phyloP scores from a whole-genome alignment of 1,139 yeast genomes.

The Schwanniomyces etchellsii region DNA sequence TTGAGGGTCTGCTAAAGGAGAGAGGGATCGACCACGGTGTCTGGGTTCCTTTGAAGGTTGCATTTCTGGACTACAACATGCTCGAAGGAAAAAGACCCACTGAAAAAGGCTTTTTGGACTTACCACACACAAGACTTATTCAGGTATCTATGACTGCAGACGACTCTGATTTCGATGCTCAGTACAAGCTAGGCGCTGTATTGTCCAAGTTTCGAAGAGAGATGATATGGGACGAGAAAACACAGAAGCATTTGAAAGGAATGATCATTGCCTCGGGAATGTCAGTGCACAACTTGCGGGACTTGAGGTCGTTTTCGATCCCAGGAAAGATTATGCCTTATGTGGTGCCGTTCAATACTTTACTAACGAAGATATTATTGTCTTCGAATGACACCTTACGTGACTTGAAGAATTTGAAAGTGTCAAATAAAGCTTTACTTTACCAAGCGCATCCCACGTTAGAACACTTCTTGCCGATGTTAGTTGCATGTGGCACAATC shows the following conservation, averaged over 20 bases:
- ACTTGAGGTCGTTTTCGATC: slow-evolving; percentile 26
- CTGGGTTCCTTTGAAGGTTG: slow-evolving; percentile 76
- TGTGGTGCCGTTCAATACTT: slow-evolving; percentile 41
- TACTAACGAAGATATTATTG: slow-evolving; percentile 33
- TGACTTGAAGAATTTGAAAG: slow-evolving; percentile 26
- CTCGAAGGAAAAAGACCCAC: slow-evolving; percentile 15
- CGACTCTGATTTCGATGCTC: slow-evolving; percentile 41
- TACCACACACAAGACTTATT: slow-evolving; percentile 47
- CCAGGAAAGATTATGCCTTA: slow-evolving; percentile 38
- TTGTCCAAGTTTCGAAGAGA: slow-evolving; percentile 47
- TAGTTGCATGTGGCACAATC: slow-evolving; percentile 62
- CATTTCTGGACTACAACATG: slow-evolving; percentile 43
- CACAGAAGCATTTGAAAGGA: slow-evolving; percentile 31
- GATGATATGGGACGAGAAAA: slow-evolving; percentile 25
- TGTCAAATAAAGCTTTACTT: slow-evolving; percentile 28
- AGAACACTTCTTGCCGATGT: slow-evolving; percentile 68
- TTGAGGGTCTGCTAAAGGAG: slow-evolving; percentile 35
- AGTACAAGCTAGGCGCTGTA: slow-evolving; percentile 51
- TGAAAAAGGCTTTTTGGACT: slow-evolving; percentile 29
- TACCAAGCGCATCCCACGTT: slow-evolving; percentile 63
- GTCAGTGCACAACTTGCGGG: slow-evolving; percentile 72
- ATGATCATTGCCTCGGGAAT: slow-evolving; percentile 63
- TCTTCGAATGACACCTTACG: slow-evolving; percentile 18
- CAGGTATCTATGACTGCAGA: slow-evolving; percentile 59
- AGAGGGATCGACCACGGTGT: slow-evolving; percentile 80